These are phyloP conservation scores for Saccharum hybrid DNA, from an alignment of 202 grass and related monocot species.

Conservation along the genomic window DNA sequence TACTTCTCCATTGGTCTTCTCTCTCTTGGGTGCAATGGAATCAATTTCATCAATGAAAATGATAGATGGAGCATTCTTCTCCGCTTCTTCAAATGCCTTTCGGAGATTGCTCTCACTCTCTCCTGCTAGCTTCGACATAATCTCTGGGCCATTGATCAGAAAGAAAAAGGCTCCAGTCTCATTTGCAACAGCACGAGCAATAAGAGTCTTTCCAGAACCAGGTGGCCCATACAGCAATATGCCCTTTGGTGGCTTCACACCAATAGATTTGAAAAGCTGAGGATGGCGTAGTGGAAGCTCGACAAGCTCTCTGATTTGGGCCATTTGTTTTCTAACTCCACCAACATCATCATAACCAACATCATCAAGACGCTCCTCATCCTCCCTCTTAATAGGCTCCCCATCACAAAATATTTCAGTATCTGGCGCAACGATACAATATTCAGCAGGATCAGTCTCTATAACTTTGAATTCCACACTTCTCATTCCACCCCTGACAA, in stretches of 20 bases:
- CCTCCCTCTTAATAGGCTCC: constrained; percentile 91
- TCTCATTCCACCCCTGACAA: constrained; percentile 95
- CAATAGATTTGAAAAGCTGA: constrained; percentile 95
- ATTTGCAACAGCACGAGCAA: constrained; percentile 92
- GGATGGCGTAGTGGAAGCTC: constrained; percentile 92
- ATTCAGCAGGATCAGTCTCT: constrained; percentile 80
- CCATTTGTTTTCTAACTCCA: constrained; percentile 93
- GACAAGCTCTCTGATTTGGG: constrained; percentile 90
- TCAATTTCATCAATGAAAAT: constrained; percentile 98
- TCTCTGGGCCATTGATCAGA: constrained; percentile 87
- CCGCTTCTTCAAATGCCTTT: constrained; percentile 97
- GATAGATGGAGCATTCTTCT: constrained; percentile 93
- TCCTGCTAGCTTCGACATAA: constrained; percentile 92
- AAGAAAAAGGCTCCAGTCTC: constrained; percentile 98
- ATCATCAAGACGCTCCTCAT: constrained; percentile 91
- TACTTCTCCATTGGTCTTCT: constrained; percentile 92
- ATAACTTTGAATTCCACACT: constrained; percentile 98
- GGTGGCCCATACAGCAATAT: constrained; percentile 89
- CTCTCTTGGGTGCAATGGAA: constrained; percentile 91
- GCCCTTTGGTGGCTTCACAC: constrained; percentile 93
- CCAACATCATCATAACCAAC: constrained; percentile 98
- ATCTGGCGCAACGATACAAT: constrained; percentile 91
- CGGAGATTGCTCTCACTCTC: constrained; percentile 97
- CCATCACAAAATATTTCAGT: constrained; percentile 97
- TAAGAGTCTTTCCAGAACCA: constrained; percentile 91